phyloP scores from a whole-genome alignment of 2,329 filamentous ascomycete species.

The Emericellopsis atlantica region DNA sequence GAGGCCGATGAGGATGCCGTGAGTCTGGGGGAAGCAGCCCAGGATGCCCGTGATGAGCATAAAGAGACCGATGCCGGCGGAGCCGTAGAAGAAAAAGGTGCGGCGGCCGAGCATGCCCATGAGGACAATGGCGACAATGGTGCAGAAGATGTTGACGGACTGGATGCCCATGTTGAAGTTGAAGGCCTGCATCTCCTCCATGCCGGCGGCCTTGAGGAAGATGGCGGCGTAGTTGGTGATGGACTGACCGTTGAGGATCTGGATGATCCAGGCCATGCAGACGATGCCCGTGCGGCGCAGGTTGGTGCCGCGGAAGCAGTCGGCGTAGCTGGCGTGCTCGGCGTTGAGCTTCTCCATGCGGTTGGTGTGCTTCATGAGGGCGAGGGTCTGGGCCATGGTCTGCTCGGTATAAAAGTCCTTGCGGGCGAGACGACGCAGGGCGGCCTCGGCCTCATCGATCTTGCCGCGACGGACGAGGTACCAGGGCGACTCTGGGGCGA shows the following conservation, averaged over 20 bases:
- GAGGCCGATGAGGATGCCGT: constrained; percentile 10
- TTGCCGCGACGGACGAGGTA: constrained; percentile 21
- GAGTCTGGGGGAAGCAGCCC: constrained; percentile 19
- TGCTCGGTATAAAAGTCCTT: constrained; percentile 21
- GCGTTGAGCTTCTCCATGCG: constrained; percentile 19
- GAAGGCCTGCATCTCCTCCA: constrained; percentile 28
- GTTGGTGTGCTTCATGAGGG: constrained; percentile 28
- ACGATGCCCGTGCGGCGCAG: constrained; percentile 22
- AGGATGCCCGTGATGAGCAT: constrained; percentile 28
- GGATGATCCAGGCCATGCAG: constrained; percentile 14
- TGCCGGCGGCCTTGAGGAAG: constrained; percentile 35
- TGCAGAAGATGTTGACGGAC: constrained; percentile 27
- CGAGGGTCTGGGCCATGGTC: constrained; percentile 22
- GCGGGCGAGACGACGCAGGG: constrained; percentile 14
- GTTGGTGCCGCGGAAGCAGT: constrained; percentile 27
- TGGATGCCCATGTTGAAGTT: constrained; percentile 34
- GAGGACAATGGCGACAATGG: constrained; percentile 22
- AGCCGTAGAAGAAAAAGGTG: constrained; percentile 25
- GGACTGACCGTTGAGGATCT: constrained; percentile 24
- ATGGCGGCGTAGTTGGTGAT: constrained; percentile 43
- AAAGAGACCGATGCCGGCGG: constrained; percentile 21
- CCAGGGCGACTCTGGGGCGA: constrained; percentile 32
- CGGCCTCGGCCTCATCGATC: constrained; percentile 14
- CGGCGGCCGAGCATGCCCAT: constrained; percentile 25
- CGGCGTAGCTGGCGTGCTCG: constrained; percentile 19